A percentile compares a stretch with the other conserved stretches of the same genome.
Evolutionary conservation across 129 eudicot species (phyloP).

Genomic region (Erigeron canadensis): DNA sequence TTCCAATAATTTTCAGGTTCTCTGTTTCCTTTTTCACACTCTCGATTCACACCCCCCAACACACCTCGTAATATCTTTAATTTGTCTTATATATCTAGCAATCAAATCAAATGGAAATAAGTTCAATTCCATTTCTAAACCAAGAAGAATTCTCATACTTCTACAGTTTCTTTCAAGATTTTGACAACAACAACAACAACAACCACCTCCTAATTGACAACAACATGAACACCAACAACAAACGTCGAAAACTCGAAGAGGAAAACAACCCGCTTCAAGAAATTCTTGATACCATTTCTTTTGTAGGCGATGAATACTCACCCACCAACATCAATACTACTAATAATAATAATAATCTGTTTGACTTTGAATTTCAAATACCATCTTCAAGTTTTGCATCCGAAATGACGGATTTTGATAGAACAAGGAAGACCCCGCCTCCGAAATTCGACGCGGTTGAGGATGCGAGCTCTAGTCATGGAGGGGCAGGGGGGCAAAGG

Average conservation of each 20-base stretch:
- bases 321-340: background rate
- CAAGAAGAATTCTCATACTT: slow-evolving; percentile 54
- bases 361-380: slow-evolving; percentile 23
- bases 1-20: background rate
- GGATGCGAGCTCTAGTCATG: slow-evolving; percentile 15
- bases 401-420: slow-evolving; percentile 10
- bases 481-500: slow-evolving; percentile 38
- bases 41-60: slow-evolving; percentile 11
- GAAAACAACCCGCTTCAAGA: slow-evolving; percentile 29
- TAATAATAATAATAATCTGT: too few relatives aligned
- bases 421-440: slow-evolving; percentile 23
- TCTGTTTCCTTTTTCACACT: slow-evolving; percentile 29
- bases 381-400: slow-evolving; percentile 22
- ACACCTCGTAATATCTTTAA: slow-evolving; percentile 15
- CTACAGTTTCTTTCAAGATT: slow-evolving; percentile 50
- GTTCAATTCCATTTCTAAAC: slow-evolving; percentile 40
- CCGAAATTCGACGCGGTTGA: slow-evolving; percentile 24
- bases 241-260: background rate
- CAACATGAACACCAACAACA: background rate
- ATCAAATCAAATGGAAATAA: slow-evolving; percentile 45
- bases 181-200: slow-evolving; percentile 22
- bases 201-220: background rate
- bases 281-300: slow-evolving; percentile 20
- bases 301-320: slow-evolving; percentile 12
- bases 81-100: background rate